Conservation (phyloP, 192 early-diverging fungal genomes). For the Obelidium mucronatum region DNA sequence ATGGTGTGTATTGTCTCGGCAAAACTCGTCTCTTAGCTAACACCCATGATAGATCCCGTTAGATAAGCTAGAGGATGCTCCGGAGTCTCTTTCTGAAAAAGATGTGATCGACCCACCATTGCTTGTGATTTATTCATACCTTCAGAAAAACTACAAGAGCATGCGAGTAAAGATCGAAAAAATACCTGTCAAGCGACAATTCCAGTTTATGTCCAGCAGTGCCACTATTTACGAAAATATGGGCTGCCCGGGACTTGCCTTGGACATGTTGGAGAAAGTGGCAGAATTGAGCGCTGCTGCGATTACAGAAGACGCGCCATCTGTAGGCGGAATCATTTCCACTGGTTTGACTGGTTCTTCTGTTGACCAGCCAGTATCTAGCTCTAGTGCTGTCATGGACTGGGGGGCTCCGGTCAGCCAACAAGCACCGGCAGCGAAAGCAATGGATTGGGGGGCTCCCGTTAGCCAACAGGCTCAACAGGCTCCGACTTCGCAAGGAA, state of each 20-base stretch:
- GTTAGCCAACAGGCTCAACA: slow-evolving; percentile 19
- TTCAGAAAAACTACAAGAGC: slow-evolving; percentile 61
- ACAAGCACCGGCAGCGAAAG: background rate
- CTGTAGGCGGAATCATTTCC: slow-evolving; percentile 3
- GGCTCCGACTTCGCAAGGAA: slow-evolving; percentile 9
- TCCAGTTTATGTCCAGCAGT: slow-evolving; percentile 66
- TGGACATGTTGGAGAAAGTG: slow-evolving; percentile 71
- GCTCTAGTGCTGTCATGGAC: slow-evolving; percentile 32
- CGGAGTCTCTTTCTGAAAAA: background rate
- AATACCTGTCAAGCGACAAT: slow-evolving; percentile 61
- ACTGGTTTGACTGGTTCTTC: slow-evolving; percentile 21
- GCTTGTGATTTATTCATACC: slow-evolving; percentile 72
- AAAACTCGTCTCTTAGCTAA: background rate
- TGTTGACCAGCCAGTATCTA: slow-evolving; percentile 12
- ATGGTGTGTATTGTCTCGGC: slow-evolving; percentile 56
- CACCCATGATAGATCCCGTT: slow-evolving; percentile 42
- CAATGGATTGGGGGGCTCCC: slow-evolving; percentile 50
- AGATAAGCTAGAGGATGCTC: slow-evolving; percentile 18
- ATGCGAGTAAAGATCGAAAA: slow-evolving; percentile 54
- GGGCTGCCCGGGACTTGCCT: slow-evolving; percentile 77
- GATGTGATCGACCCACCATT: slow-evolving; percentile 69
- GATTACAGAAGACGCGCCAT: slow-evolving; percentile 44
- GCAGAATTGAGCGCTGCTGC: slow-evolving; percentile 33
- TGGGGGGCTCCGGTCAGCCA: slow-evolving; percentile 35
- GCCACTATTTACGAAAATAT: slow-evolving; percentile 77